phyloP scores from a whole-genome alignment of 139 green algal genomes.

The Chlorella sp. region DNA sequence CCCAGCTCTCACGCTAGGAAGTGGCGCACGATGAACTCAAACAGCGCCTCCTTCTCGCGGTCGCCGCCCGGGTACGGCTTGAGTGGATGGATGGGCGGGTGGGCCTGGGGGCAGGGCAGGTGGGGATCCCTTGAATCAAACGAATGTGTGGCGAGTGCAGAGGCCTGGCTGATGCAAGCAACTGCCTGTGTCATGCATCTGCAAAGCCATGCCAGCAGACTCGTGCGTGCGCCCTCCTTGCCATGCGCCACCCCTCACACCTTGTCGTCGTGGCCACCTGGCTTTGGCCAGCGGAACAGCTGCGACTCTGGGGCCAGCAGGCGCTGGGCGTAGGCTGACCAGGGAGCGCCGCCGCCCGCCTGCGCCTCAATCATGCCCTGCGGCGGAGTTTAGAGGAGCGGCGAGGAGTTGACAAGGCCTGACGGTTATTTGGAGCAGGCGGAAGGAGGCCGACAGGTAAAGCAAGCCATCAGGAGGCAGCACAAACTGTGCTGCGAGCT shows the following conservation, averaged over 20 bases:
- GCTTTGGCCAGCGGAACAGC: constrained; percentile 77
- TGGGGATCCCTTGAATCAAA: no score
- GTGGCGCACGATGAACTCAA: constrained; percentile 95
- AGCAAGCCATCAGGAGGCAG: no score
- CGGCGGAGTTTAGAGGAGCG: neutral
- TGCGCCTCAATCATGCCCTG: constrained; percentile 75
- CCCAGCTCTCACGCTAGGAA: constrained; percentile 86
- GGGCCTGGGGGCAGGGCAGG: constrained; percentile 48
- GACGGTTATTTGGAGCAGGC: no score
- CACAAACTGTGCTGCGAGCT: neutral
- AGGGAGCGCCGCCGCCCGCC: constrained; percentile 48
- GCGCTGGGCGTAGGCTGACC: constrained; percentile 66
- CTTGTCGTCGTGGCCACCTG: constrained; percentile 88
- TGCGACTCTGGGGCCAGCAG: constrained; percentile 53
- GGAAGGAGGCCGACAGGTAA: no score
- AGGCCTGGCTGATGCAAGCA: no score
- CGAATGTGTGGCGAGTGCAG: no score
- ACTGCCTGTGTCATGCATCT: no score
- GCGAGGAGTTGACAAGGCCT: no score
- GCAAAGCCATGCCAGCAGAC: no score
- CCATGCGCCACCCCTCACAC: no score
- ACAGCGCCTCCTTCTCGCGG: constrained; percentile 83
- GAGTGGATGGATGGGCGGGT: constrained; percentile 96
- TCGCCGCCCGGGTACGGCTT: constrained; percentile 50
- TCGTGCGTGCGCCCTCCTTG: no score